phyloP scores from a whole-genome alignment of 768 basidiomycete species.

The Porphyrellus cyaneotinctus region DNA sequence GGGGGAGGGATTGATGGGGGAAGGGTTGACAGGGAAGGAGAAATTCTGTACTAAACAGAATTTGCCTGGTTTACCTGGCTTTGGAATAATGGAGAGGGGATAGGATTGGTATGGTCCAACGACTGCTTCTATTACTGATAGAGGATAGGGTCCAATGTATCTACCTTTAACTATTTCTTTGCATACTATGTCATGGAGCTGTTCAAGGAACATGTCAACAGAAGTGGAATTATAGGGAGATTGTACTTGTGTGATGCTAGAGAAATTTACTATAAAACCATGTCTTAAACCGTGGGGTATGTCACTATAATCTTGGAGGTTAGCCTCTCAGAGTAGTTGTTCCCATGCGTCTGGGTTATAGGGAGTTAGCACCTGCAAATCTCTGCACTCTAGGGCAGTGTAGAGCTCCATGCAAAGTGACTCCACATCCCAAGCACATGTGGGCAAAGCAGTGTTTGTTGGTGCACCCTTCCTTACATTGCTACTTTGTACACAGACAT shows the following conservation, averaged over 20 bases:
- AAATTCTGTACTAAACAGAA: neutral
- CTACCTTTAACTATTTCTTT: neutral
- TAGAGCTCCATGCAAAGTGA: neutral
- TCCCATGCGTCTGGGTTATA: neutral
- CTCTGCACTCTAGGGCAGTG: neutral
- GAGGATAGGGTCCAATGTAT: neutral
- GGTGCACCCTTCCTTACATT: neutral
- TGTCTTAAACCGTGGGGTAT: neutral
- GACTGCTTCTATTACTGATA: neutral
- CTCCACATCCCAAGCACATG: neutral
- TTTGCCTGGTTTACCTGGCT: neutral
- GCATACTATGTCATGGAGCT: neutral
- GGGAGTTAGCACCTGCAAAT: neutral
- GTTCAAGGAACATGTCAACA: neutral
- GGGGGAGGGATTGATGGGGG: neutral
- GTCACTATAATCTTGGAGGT: neutral
- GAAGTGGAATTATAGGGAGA: neutral
- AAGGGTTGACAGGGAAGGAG: neutral
- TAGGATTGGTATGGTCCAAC: neutral
- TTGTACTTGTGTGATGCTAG: neutral
- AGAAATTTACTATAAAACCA: neutral
- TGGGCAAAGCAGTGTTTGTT: neutral
- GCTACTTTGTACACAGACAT: neutral
- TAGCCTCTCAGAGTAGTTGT: neutral
- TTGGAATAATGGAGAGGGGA: neutral